These are phyloP conservation scores for Hibiscus syriacus DNA, from an alignment of 345 rosid species.

Conservation along the genomic window DNA sequence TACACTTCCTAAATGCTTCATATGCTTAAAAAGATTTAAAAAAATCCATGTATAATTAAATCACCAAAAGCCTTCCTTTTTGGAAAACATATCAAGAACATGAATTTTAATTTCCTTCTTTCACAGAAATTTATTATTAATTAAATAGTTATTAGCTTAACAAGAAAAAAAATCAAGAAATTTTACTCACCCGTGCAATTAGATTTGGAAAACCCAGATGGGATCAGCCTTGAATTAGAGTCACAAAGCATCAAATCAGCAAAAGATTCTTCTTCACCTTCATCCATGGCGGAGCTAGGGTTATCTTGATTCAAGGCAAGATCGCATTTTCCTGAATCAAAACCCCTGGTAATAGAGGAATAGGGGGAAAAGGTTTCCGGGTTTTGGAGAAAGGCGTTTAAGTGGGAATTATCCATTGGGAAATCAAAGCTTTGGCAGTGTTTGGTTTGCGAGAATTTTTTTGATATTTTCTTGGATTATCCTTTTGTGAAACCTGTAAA, in stretches of 20 bases:
- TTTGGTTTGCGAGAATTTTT: conserved; percentile 3
- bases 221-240: conserved; percentile 53
- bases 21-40: neutral
- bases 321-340: conserved; percentile 22
- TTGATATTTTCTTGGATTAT: neutral
- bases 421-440: conserved; percentile 6
- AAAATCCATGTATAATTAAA: no score
- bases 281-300: neutral
- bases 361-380: conserved; percentile 13
- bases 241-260: conserved; percentile 66
- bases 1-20: neutral
- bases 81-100: neutral
- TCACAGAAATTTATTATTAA: neutral
- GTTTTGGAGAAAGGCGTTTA: conserved; percentile 10
- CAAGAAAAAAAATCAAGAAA: conserved; percentile 1
- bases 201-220: conserved; percentile 36
- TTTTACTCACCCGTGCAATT: conserved; percentile 3
- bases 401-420: conserved; percentile 38
- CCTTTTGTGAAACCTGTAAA: neutral
- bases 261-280: conserved; percentile 13
- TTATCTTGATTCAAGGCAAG: neutral
- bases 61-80: neutral
- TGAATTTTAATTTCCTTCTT: neutral
- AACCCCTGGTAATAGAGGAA: conserved; percentile 20
- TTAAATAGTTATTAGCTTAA: neutral